These are phyloP conservation scores for Kwoniella sp. DNA, from an alignment of 768 basidiomycete genomes.

Conservation along the genomic window DNA sequence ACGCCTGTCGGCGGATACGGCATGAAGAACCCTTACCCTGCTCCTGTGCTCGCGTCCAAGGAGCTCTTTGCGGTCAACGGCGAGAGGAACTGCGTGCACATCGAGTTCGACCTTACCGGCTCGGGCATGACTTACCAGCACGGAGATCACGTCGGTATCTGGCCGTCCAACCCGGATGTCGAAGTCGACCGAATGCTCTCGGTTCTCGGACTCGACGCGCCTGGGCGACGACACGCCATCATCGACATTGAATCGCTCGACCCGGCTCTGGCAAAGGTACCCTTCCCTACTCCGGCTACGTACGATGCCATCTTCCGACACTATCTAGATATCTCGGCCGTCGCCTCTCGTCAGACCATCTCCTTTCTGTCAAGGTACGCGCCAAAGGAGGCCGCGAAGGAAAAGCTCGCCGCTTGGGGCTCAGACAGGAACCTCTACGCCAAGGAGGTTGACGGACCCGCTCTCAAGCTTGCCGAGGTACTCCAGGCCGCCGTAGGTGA, in stretches of 20 bases:
- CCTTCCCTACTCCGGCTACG: constrained; percentile 95
- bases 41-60: constrained; percentile 68
- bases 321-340: constrained; percentile 94
- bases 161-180: constrained; percentile 89
- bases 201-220: constrained; percentile 67
- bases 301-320: constrained; percentile 88
- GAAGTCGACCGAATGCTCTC: constrained; percentile 86
- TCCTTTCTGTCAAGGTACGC: constrained; percentile 82
- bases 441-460: constrained; percentile 65
- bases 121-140: constrained; percentile 98
- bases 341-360: constrained; percentile 89
- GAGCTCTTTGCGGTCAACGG: constrained; percentile 75
- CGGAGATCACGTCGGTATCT: constrained; percentile 94
- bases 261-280: constrained; percentile 94
- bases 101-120: constrained; percentile 88
- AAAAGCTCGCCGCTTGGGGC: constrained; percentile 68
- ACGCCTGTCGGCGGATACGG: constrained; percentile 73
- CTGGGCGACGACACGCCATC: constrained; percentile 69
- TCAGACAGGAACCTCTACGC: constrained; percentile 84
- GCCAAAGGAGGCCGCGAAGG: constrained; percentile 71
- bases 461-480: constrained; percentile 86
- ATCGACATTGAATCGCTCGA: constrained; percentile 96
- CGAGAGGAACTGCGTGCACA: constrained; percentile 87
- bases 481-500: constrained; percentile 86
- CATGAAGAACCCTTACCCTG: constrained; percentile 92